Percentiles rank a stretch among this genome's conserved stretches.
These are phyloP conservation scores for Cutaneotrichosporon sp. DNA, from an alignment of 1,284 basidiomycete species.

Conservation along the genomic window DNA sequence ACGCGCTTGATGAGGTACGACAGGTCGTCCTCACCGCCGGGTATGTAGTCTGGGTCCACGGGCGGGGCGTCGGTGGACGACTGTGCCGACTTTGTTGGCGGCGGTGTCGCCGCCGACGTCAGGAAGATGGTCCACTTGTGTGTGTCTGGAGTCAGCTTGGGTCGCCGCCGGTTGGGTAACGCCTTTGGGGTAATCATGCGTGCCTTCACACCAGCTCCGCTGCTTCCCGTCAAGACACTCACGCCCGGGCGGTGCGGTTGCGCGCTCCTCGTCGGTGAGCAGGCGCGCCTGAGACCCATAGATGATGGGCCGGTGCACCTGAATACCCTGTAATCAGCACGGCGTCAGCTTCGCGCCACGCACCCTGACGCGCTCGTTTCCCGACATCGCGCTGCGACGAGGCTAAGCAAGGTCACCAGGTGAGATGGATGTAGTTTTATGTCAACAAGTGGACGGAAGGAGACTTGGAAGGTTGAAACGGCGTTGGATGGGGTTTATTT, in stretches of 20 bases:
- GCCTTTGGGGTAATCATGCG: no score
- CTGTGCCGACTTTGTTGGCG: slow-evolving; percentile 37
- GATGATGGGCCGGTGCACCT: slow-evolving; percentile 83
- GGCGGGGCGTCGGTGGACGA: slow-evolving; percentile 21
- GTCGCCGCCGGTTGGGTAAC: no score
- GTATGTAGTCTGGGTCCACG: slow-evolving; percentile 41
- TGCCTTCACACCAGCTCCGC: no score
- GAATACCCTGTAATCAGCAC: slow-evolving; percentile 61
- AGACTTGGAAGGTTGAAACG: neutral
- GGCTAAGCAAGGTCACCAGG: neutral
- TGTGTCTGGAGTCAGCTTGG: slow-evolving; percentile 64
- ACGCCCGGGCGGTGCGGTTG: slow-evolving; percentile 39
- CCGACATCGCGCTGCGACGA: slow-evolving; percentile 19
- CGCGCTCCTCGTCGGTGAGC: slow-evolving; percentile 64
- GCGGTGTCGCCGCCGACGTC: slow-evolving; percentile 55
- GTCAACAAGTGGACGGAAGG: neutral
- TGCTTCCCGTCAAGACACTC: slow-evolving; percentile 14
- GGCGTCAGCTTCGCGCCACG: neutral
- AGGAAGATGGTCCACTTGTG: slow-evolving; percentile 97
- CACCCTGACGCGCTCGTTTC: slow-evolving; percentile 31
- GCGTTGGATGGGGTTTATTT: neutral
- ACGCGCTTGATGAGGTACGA: slow-evolving; percentile 88
- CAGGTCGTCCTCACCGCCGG: slow-evolving; percentile 78
- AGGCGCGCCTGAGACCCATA: slow-evolving; percentile 93
- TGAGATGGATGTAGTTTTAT: slow-evolving; percentile 1